Evolutionary conservation across 2,329 filamentous ascomycete species (phyloP).

Genomic region (Phaeosphaeriaceae sp.): DNA sequence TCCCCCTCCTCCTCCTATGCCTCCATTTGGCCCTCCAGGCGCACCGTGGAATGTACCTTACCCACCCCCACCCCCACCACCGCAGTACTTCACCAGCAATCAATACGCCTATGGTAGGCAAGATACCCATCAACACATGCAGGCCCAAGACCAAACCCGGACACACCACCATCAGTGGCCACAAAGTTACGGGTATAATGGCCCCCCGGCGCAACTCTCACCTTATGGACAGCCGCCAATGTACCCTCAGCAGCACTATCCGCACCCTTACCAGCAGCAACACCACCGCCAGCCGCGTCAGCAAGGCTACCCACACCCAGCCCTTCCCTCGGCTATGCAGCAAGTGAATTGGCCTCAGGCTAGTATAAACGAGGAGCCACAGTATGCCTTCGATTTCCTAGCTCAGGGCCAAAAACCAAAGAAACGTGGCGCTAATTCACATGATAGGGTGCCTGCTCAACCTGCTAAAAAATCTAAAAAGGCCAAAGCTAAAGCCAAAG

Average conservation of each 20-base stretch:
- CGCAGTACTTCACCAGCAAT: conserved; percentile 13
- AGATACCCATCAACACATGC: conserved; percentile 16
- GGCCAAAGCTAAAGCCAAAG: conserved; percentile 8
- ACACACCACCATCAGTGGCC: conserved; percentile 29
- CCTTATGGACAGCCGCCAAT: conserved; percentile 15
- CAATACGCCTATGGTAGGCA: conserved; percentile 15
- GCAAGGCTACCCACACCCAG: conserved; percentile 17
- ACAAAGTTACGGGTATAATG: conserved; percentile 13
- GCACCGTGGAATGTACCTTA: conserved; percentile 14
- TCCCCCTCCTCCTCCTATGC: conserved; percentile 11
- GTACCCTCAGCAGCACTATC: conserved; percentile 7
- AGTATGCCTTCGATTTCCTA: conserved; percentile 28
- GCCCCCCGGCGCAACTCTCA: conserved; percentile 8
- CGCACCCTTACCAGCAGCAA: conserved; percentile 2
- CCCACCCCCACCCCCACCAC: conserved; percentile 14
- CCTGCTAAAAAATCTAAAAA: conserved; percentile 20
- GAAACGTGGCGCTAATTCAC: conserved; percentile 20
- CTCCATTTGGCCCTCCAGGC: conserved; percentile 8
- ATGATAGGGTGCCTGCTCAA: conserved; percentile 23
- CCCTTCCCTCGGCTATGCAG: conserved; percentile 18
- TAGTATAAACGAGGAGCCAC: conserved; percentile 21
- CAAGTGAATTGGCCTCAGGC: conserved; percentile 16
- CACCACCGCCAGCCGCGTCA: conserved; percentile 12
- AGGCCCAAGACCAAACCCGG: conserved; percentile 24
- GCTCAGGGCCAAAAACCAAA: conserved; percentile 13